Base-by-base conservation (phyloP, 2,329 filamentous ascomycete genomes). In the Colletotrichum truncatum region DNA sequence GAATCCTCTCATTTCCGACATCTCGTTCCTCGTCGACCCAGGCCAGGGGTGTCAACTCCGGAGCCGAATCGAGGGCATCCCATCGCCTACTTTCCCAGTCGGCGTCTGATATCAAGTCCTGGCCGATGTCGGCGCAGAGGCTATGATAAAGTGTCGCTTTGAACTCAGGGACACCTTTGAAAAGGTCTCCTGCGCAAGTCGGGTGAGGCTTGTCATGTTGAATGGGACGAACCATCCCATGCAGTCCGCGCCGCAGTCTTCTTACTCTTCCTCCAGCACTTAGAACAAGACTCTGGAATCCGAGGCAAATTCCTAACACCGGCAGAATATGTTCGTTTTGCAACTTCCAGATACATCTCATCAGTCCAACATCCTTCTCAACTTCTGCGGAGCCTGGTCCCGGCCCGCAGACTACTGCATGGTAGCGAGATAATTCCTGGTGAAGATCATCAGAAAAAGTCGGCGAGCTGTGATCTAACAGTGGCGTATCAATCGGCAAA, bases 361-460 rank as follows among this genome's bases (percentile, higher is more conserved):
- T 96, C 41, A 96, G 84, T 9, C 96, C 96, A 36, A 97, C 89
- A 77, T 98, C 95, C n/a, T 82, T 80, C 7, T 86, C 77, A 63
- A 88, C 86, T 46, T 85, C 85, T 1, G 95, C 93, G 72, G 93
- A 89, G 9, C 96, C 96, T 1, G 96, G 96, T 0, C 96, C 96
- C 1, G 96, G 96, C 0, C 96, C 95, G 69, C 93, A 92, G 52
- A 98, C 91, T 21, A 98, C 89, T 39, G 93, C 96, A 77, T 95
- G 91, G 75, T 94, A 97, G 41, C 84, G 79, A 34, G 77, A 71
- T 10, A 91, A 80, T 68, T 85, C 81, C 54, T 79, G 77, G 30
- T 84, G 80, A 70, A 89, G 82, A 36, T 80, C 80, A 11, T 72
- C 65, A 25, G 73, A 78, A 69, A 75, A 87, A 82, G 41, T 76